Base-by-base conservation (phyloP, 148 eudicot species). In the Camellia sinensis region DNA sequence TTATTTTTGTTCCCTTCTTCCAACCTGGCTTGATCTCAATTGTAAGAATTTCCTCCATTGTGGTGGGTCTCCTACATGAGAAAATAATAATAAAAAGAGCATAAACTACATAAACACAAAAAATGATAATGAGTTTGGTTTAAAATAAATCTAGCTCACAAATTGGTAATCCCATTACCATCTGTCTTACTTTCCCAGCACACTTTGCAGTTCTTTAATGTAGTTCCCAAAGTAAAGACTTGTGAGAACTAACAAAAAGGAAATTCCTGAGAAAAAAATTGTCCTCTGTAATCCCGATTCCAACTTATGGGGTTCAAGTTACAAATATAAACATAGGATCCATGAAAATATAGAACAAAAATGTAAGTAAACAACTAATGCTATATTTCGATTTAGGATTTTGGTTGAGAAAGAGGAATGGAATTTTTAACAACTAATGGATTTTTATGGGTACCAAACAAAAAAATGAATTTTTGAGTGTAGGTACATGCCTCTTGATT, bases 11-110 rank as follows among this genome's bases (percentile, higher is more conserved):
- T 18, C 96, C 96, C 74, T 90, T 92, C 74, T 90, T 92, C 96
- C 96, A 92, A 14, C 96, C 96, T 5, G 93, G 92, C 82, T 90
- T 92, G 80, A 90, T 90, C 82, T 90, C 92, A 68, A 92, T 92
- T 54, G 92, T 87, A 17, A 90, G 83, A 62, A 92, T 90, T 82
- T 90, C 96, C 85, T 92, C 96, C 84, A 87, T 85, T 53, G 89
- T 83, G 66, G 90, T 80, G 14, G 90, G 84, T 83, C 90, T 83
- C 95, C 95, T 92, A 70, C 77, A 62, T 59, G 14, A 76, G 7
- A 74, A 7, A 63, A 50, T n/a, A 22, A 22, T 59, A 13, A 53
- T 44, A 15, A 54, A 50, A 71, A 14, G 37, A n/a, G 21, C 21
- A 19, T 40, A 74, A 53, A 37, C 4, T 1, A 73, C 22, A 48